Base-by-base conservation (phyloP, 2,329 filamentous ascomycete species). In the Capronia coronata region DNA sequence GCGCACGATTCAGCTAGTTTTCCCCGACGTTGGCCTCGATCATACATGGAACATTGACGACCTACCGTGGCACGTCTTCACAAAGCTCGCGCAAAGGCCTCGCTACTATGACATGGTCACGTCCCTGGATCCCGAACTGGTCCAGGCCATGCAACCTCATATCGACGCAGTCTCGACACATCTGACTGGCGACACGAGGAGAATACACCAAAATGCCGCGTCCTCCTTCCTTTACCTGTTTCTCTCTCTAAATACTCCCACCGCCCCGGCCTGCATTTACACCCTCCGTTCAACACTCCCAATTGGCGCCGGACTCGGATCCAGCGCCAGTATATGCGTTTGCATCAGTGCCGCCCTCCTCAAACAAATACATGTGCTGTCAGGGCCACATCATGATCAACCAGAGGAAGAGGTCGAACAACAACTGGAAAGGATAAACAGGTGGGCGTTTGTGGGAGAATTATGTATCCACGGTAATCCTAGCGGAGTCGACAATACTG, bases 401-500 rank as follows among this genome's bases (percentile, higher is more conserved):
- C 87, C 89, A 2, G 71, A 82, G 0, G 83, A 88, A 47, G 93
- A 98, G 70, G 87, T 87, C n/a, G 82, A 86, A 52, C 70, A 89
- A 37, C 91, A 98, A 65, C 78, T 97, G 23, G 90, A 97, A 71
- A 82, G 91, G 56, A 96, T 98, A 70, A 98, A 98, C 68, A 80
- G 86, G 54, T 98, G 94, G 93, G 90, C 93, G 0, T 97, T 96
- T 67, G 93, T 98, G 1, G 86, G 86, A 19, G 93, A 98, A 67
- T 86, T 97, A 81, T 93, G 89, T 69, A 96, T 97, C 56, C 93
- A 98, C 65, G 93, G 91, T 30, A 97, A 94, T 63, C 93, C 93
- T 0, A 95, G 88, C 0, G 93, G 93, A 0, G 87, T 98, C 37
- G 93, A 98, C 70, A 98, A 98, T 68, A 98, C 93, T 2, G 91